Evolutionary conservation across 164 flowering plant genomes (phyloP), one percentile per base, ranked within the genome.

Genomic region (Piper betle): DNA sequence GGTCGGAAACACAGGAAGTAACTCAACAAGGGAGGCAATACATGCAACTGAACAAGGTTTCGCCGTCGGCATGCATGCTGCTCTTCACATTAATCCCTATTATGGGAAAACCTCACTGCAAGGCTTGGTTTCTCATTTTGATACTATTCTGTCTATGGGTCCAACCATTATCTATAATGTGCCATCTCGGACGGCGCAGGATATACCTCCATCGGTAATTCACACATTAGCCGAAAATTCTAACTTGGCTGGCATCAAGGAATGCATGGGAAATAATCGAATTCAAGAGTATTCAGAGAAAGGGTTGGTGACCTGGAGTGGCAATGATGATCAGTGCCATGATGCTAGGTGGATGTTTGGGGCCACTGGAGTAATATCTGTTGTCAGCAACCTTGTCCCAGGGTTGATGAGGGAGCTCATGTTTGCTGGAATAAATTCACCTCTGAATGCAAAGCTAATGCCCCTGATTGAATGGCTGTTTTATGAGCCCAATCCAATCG

Each of bases 31-130:
- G 63, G 97, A 91, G 81, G 97, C 97, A 39, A 81, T 91, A 48
- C 96, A 86, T 75, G 96, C 97, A 16, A 82, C 93, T 10, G 96
- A 91, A 59, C 94, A 88, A 46, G 97, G 93, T 40, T 91, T 88
- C 77, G 93, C 93, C 46, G 93, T 87, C 39, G 97, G 97, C 52
- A 91, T 91, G 91, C 91, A 91, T 67, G 97, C 90, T 20, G 89
- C 96, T 2, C 88, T 88, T 59, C 97, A 88, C 70, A 91, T 91
- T 66, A 87, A 88, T 71, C 97, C 97, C 66, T 91, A 91, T 64
- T 88, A 88, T 65, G 97, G 97, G 18, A 91, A 86, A 68, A 91
- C 97, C n/a, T 91, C 97, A 37, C 18, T 79, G 54, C 84, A 86
- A n/a, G 97, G 97, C 15, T 41, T 91, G 71, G 70, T 83, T 57